These are phyloP conservation scores for Lenwebbia sp. DNA, from an alignment of 345 rosid genomes.

Conservation along the genomic window DNA sequence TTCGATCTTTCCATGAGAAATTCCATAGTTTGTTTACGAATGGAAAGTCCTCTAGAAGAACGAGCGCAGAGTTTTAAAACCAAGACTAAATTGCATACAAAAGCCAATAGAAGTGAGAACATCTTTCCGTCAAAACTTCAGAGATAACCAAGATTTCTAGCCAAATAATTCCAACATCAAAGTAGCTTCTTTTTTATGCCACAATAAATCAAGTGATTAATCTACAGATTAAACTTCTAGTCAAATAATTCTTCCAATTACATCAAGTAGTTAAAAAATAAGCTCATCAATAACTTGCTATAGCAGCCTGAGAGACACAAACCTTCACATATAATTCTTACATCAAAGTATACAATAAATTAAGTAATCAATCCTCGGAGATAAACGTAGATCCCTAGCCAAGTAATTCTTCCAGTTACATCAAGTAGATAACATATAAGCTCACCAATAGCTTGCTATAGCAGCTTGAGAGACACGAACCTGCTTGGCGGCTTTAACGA, in stretches of 20 bases:
- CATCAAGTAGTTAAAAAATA: not conserved
- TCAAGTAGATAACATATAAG: rapidly evolving
- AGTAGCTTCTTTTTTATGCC: not conserved
- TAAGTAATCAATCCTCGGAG: not conserved
- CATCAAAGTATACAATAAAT: not conserved
- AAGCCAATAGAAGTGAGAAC: not conserved
- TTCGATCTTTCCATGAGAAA: not conserved
- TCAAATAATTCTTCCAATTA: not conserved
- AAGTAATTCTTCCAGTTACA: not conserved
- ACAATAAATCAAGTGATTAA: not conserved
- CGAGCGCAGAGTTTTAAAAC: not conserved
- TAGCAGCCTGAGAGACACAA: not conserved
- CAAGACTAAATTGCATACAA: not conserved
- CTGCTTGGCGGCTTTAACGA: constrained; percentile 96
- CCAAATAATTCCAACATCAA: not conserved
- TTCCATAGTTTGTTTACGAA: not conserved
- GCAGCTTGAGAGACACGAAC: constrained; percentile 3
- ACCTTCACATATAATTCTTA: not conserved
- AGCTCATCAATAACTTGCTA: not conserved
- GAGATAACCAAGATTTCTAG: not conserved
- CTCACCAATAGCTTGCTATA: not conserved
- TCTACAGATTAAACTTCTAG: not conserved
- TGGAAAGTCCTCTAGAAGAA: not conserved
- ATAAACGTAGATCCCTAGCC: not conserved
- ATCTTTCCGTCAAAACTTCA: not conserved